Evolutionary conservation across 2,329 filamentous ascomycete genomes (phyloP).

Genomic region (Botrytis medusae): DNA sequence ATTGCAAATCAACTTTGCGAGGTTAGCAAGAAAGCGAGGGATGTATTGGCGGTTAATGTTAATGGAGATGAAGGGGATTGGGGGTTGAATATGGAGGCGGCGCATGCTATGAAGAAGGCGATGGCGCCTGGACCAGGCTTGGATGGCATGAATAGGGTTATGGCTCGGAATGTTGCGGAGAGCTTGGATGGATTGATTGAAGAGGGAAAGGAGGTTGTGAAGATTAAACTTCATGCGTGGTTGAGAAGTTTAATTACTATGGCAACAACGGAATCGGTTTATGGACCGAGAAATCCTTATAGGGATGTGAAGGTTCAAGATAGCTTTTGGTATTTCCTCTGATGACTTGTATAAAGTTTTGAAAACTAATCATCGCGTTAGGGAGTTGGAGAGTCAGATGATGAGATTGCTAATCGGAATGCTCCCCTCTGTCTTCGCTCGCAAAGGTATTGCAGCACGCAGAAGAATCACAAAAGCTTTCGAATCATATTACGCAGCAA

Average conservation of each 20-base stretch:
- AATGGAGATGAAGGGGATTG: conserved; percentile 41
- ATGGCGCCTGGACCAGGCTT: conserved; percentile 1
- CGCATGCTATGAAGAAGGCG: neutral
- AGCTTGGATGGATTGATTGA: conserved; percentile 3
- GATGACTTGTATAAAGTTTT: conserved; percentile 30
- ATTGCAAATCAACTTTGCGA: conserved; percentile 18
- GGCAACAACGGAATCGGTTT: conserved; percentile 17
- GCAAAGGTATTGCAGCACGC: conserved; percentile 4
- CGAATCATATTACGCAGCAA: conserved; percentile 43
- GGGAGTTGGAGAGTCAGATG: conserved; percentile 39
- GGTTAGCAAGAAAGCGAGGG: conserved; percentile 36
- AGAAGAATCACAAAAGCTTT: conserved; percentile 35
- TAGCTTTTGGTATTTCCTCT: conserved; percentile 18
- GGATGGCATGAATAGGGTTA: conserved; percentile 15
- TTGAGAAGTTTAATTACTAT: neutral
- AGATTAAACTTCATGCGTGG: conserved; percentile 2
- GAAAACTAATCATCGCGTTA: conserved; percentile 7
- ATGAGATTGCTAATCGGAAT: conserved; percentile 31
- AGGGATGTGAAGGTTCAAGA: neutral
- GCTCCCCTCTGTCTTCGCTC: conserved; percentile 23
- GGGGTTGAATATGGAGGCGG: neutral
- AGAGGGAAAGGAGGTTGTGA: neutral
- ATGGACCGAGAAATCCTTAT: conserved; percentile 22
- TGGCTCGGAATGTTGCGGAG: conserved; percentile 3
- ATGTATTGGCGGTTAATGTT: conserved; percentile 38